Evolutionary conservation across 1,284 basidiomycete genomes (phyloP).

Genomic region (Marasmius tenuissimus): DNA sequence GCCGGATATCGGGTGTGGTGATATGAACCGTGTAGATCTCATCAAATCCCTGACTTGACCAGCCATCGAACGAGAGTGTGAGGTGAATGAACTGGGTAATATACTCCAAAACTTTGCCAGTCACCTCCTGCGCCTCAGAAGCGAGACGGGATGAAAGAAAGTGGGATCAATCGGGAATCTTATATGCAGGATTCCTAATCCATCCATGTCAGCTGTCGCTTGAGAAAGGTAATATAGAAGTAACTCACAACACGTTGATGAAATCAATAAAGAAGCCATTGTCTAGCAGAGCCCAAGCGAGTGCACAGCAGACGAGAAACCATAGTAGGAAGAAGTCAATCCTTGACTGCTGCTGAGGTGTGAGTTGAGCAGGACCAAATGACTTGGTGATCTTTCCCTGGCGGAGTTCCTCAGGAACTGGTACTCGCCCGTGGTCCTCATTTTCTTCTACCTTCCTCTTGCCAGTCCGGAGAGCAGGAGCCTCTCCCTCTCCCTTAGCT

Average conservation of each 20-base stretch:
- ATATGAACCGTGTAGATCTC: constrained; percentile 19
- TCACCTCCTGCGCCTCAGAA: constrained; percentile 7
- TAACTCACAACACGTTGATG: constrained; percentile 9
- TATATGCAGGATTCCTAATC: constrained; percentile 11
- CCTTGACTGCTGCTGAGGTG: background rate
- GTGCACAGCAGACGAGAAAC: constrained; percentile 15
- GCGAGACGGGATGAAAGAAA: constrained; percentile 11
- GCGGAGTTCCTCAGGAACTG: background rate
- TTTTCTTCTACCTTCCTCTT: constrained; percentile 7
- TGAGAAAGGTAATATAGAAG: background rate
- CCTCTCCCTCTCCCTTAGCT: background rate
- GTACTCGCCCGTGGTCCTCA: background rate
- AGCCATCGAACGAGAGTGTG: constrained; percentile 16
- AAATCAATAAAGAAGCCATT: constrained; percentile 18
- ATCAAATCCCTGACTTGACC: constrained; percentile 10
- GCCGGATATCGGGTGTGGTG: constrained; percentile 9
- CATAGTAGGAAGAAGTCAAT: constrained; percentile 8
- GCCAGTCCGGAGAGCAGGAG: constrained; percentile 1
- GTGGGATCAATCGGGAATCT: constrained; percentile 10
- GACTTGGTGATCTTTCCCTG: background rate
- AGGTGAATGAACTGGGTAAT: constrained; percentile 10
- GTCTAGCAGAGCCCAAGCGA: constrained; percentile 13
- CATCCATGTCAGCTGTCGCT: background rate
- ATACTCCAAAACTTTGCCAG: constrained; percentile 3
- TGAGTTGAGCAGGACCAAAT: background rate